phyloP scores from a whole-genome alignment of 768 basidiomycete species.

The Fomitopsis serialis region DNA sequence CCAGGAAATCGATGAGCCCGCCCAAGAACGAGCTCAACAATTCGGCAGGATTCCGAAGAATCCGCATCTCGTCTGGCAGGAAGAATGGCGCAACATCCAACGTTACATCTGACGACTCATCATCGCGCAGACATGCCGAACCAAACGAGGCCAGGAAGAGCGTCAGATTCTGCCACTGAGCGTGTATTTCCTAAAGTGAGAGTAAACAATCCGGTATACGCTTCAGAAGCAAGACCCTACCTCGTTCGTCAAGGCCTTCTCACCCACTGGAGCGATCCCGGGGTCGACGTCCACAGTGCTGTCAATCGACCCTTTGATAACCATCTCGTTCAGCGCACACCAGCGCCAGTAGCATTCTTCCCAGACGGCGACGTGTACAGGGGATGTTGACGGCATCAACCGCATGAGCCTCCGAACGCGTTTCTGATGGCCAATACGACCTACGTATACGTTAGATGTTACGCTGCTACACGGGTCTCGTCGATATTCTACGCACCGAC shows the following conservation, averaged over 20 bases:
- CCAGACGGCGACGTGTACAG: slow-evolving; percentile 77
- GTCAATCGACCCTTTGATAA: slow-evolving; percentile 33
- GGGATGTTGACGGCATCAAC: slow-evolving; percentile 54
- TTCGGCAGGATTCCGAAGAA: slow-evolving; percentile 48
- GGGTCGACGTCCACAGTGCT: slow-evolving; percentile 24
- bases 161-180: slow-evolving; percentile 83
- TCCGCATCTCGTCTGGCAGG: slow-evolving; percentile 72
- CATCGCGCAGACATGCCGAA: slow-evolving; percentile 55
- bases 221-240: slow-evolving; percentile 15
- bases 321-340: slow-evolving; percentile 55
- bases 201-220: slow-evolving; percentile 3
- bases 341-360: slow-evolving; percentile 78
- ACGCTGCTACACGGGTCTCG: neutral
- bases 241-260: slow-evolving; percentile 33
- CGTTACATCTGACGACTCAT: slow-evolving; percentile 44
- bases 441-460: slow-evolving; percentile 27
- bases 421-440: slow-evolving; percentile 77
- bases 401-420: slow-evolving; percentile 70
- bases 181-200: slow-evolving; percentile 53
- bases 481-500: slow-evolving; percentile 46
- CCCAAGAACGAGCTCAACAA: slow-evolving; percentile 63
- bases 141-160: slow-evolving; percentile 74
- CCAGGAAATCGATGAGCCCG: slow-evolving; percentile 63
- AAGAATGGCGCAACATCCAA: slow-evolving; percentile 48
- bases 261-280: slow-evolving; percentile 26